Percentiles rank a stretch among this genome's conserved stretches.
Conservation (phyloP, 1,284 basidiomycete species). For the Thecaphora thlaspeos region DNA sequence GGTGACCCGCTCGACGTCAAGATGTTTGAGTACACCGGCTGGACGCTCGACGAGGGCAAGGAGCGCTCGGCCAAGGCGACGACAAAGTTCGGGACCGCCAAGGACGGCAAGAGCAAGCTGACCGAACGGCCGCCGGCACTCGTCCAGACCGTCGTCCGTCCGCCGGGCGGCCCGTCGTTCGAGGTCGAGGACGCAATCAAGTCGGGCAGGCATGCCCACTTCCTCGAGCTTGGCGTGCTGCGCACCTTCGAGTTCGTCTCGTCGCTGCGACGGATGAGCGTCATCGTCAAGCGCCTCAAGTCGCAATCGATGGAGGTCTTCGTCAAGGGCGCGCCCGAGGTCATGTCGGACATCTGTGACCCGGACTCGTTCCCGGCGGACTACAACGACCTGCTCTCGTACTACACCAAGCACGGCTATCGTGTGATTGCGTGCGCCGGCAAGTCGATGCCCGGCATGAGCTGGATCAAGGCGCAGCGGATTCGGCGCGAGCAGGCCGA, state of each 20-base stretch:
- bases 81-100: conserved; percentile 47
- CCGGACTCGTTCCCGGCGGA: conserved; percentile 69
- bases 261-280: conserved; percentile 89
- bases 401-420: conserved; percentile 96
- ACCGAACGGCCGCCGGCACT: conserved; percentile 79
- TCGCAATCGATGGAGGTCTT: conserved; percentile 95
- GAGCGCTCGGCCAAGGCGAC: conserved; percentile 42
- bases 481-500: conserved; percentile 96
- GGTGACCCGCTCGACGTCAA: conserved; percentile 90
- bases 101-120: conserved; percentile 53
- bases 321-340: conserved; percentile 97
- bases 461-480: conserved; percentile 96
- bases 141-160: conserved; percentile 94
- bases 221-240: conserved; percentile 89
- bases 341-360: conserved; percentile 85
- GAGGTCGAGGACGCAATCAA: conserved; percentile 82
- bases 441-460: conserved; percentile 86
- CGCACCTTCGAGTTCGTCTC: conserved; percentile 97
- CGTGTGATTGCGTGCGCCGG: conserved; percentile 98
- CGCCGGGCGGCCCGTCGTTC: conserved; percentile 85
- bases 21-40: conserved; percentile 90
- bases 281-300: conserved; percentile 91
- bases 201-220: conserved; percentile 85
- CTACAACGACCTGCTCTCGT: conserved; percentile 92
- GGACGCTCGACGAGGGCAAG: conserved; percentile 85